Evolutionary conservation across 257 asterid species (phyloP).

Genomic region (Solanum phureja): DNA sequence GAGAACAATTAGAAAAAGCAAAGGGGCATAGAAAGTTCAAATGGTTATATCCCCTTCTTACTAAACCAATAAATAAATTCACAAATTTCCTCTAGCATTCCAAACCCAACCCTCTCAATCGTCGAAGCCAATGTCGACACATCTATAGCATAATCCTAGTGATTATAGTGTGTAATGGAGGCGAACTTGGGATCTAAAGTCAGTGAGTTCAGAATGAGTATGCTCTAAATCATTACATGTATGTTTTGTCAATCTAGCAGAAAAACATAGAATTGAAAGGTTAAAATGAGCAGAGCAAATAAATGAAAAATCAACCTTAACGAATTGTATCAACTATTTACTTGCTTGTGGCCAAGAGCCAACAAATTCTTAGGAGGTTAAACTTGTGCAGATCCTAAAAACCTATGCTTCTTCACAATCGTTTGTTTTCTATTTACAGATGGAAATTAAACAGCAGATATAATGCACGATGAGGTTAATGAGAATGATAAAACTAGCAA

Average conservation of each 20-base stretch:
- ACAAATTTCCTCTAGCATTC: background rate
- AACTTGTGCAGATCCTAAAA: constrained; percentile 16
- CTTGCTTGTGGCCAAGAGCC: constrained; percentile 6
- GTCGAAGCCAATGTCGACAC: background rate
- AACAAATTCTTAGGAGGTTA: constrained; percentile 10
- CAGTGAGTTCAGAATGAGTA: background rate
- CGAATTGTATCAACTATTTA: constrained; percentile 18
- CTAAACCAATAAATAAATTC: background rate
- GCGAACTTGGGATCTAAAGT: background rate
- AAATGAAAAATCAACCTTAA: background rate
- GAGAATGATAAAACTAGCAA: background rate
- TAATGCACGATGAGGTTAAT: background rate
- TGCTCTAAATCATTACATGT: background rate
- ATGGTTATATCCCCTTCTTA: background rate
- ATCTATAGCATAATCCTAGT: background rate
- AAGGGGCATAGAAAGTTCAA: background rate
- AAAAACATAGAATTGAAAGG: background rate
- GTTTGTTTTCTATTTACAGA: constrained; percentile 26
- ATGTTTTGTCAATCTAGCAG: background rate
- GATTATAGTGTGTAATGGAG: background rate
- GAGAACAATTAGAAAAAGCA: background rate
- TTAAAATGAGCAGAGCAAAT: background rate
- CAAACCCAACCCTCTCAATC: background rate
- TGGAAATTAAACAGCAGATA: constrained; percentile 12
- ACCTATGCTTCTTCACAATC: constrained; percentile 24